Conservation (phyloP, 1,139 yeast genomes). For the Diutina mesorugosa region DNA sequence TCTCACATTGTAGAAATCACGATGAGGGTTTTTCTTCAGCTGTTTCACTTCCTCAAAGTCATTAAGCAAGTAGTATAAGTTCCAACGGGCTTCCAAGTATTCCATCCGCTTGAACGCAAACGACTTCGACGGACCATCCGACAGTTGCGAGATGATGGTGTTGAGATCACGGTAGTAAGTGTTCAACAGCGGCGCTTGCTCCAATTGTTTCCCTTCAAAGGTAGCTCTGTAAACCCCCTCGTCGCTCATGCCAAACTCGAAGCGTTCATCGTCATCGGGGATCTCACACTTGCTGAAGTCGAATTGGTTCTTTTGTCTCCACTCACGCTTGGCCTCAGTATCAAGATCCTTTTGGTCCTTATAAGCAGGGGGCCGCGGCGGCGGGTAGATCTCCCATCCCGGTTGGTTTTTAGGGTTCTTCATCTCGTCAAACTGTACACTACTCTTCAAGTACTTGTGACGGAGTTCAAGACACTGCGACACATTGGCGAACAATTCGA, state of each 20-base stretch:
- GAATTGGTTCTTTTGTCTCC: conserved; percentile 36
- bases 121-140: conserved; percentile 96
- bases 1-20: conserved; percentile 96
- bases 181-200: conserved; percentile 60
- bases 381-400: conserved; percentile 77
- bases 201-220: conserved; percentile 23
- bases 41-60: conserved; percentile 90
- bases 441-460: conserved; percentile 57
- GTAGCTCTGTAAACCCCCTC: conserved; percentile 61
- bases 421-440: conserved; percentile 51
- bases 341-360: conserved; percentile 49
- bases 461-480: conserved; percentile 63
- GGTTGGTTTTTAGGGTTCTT: conserved; percentile 73
- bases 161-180: conserved; percentile 82
- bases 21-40: conserved; percentile 55
- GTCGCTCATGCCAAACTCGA: conserved; percentile 37
- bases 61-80: conserved; percentile 71
- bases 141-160: conserved; percentile 53
- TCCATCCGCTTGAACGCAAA: conserved; percentile 91
- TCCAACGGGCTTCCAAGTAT: conserved; percentile 95
- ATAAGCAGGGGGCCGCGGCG: conserved; percentile 91
- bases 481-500: conserved; percentile 59
- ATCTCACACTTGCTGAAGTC: conserved; percentile 46
- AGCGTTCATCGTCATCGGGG: conserved; percentile 36
- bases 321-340: conserved; percentile 26